Conservation (phyloP, 306 rosid species). For the Myrica gale region DNA sequence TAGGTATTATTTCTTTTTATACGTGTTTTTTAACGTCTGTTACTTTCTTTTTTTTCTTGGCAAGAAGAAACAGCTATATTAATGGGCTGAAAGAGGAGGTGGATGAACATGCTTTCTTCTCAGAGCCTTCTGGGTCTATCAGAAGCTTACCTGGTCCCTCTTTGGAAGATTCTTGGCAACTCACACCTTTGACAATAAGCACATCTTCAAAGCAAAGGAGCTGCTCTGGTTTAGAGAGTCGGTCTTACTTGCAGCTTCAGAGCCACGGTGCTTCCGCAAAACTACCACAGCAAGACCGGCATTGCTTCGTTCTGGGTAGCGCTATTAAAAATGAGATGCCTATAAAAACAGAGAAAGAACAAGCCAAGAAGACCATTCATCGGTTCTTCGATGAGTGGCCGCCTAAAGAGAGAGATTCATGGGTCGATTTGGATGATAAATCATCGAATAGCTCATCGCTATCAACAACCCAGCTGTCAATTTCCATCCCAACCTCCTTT, state of each 20-base stretch:
- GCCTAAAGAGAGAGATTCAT: conserved; percentile 55
- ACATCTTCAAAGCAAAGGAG: conserved; percentile 67
- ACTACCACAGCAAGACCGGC: conserved; percentile 42
- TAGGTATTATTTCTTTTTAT: neutral
- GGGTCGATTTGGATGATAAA: conserved; percentile 84
- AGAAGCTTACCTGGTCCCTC: conserved; percentile 77
- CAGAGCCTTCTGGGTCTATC: conserved; percentile 76
- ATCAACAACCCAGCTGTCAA: conserved; percentile 81
- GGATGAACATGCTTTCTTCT: conserved; percentile 84
- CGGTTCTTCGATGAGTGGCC: conserved; percentile 97
- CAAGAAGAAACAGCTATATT: conserved; percentile 56
- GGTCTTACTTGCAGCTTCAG: conserved; percentile 73
- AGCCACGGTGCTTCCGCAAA: conserved; percentile 37
- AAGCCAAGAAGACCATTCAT: conserved; percentile 77
- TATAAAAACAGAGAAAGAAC: conserved; percentile 47
- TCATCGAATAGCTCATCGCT: conserved; percentile 51
- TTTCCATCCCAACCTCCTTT: conserved; percentile 72
- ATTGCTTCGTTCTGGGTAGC: conserved; percentile 32
- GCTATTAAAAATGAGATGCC: conserved; percentile 35
- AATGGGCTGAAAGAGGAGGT: conserved; percentile 74
- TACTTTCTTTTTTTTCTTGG: neutral
- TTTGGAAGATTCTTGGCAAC: conserved; percentile 72
- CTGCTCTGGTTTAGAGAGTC: conserved; percentile 55
- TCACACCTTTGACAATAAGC: conserved; percentile 79
- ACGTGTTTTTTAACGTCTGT: neutral